Percentiles rank a stretch among this genome's conserved stretches.
Evolutionary conservation across 768 basidiomycete genomes (phyloP).

Genomic region (Suillus tomentosus): DNA sequence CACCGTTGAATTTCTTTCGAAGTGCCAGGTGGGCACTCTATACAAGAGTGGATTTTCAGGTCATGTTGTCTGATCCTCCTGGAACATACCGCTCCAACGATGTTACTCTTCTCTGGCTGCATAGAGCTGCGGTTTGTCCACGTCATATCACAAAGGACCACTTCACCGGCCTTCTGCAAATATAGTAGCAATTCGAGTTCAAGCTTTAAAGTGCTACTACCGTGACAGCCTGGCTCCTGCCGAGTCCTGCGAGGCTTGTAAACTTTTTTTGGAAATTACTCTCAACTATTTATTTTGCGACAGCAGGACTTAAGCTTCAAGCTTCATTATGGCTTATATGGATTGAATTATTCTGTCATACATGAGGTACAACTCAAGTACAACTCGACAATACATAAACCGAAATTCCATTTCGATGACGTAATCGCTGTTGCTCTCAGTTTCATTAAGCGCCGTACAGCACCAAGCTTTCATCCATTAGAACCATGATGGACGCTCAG

Average conservation of each 20-base stretch:
- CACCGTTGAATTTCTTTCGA: neutral
- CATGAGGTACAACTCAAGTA: no score
- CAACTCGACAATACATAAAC: no score
- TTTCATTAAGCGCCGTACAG: neutral
- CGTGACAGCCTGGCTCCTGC: no score
- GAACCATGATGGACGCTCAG: slow-evolving; percentile 26
- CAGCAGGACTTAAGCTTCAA: no score
- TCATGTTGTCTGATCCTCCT: neutral
- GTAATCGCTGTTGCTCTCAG: neutral
- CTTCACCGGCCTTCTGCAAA: neutral
- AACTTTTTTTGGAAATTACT: no score
- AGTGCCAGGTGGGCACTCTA: neutral
- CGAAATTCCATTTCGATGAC: neutral
- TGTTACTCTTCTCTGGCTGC: neutral
- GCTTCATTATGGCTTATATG: no score
- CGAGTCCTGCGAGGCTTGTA: no score
- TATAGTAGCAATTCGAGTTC: no score
- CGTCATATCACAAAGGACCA: neutral
- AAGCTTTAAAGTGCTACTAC: no score
- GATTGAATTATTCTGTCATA: no score
- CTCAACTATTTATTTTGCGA: no score
- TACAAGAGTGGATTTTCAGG: neutral
- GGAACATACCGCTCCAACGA: neutral
- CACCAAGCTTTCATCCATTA: neutral
- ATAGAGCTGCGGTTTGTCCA: neutral